phyloP scores from a whole-genome alignment of 805 yeast species.

The Candida montana region DNA sequence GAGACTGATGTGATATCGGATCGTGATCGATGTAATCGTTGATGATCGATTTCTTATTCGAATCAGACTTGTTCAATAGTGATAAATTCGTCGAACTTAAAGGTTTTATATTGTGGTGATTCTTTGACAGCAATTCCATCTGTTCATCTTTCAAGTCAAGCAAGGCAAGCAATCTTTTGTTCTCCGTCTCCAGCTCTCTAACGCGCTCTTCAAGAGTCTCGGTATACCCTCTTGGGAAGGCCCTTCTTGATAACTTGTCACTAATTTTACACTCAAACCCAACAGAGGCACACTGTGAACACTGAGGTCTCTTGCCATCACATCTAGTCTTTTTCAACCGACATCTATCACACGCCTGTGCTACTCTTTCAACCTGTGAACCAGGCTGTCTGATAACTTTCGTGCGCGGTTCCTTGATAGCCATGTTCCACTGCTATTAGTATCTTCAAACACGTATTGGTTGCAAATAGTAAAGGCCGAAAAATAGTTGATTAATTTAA shows the following conservation, averaged over 20 bases:
- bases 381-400: constrained; percentile 69
- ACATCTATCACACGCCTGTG: constrained; percentile 91
- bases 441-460: too few species aligned
- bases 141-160: constrained; percentile 62
- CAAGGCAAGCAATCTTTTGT: constrained; percentile 59
- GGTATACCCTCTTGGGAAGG: constrained; percentile 89
- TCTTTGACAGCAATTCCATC: constrained; percentile 36
- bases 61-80: constrained; percentile 24
- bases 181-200: constrained; percentile 80
- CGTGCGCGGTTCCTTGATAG: constrained; percentile 9
- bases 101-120: constrained; percentile 11
- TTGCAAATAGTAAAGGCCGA: too few species aligned
- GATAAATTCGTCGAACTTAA: constrained; percentile 32
- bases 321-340: constrained; percentile 75
- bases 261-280: constrained; percentile 88
- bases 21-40: constrained; percentile 21
- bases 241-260: constrained; percentile 77
- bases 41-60: constrained; percentile 4
- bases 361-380: constrained; percentile 58
- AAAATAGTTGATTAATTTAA: too few species aligned
- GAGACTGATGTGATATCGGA: constrained; percentile 32
- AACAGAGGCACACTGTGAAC: constrained; percentile 77
- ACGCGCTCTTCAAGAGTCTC: constrained; percentile 85
- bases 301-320: constrained; percentile 66
- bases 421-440: too few species aligned